Base-by-base conservation (phyloP, 2,329 filamentous ascomycete species). In the Dactylellina cionopaga region DNA sequence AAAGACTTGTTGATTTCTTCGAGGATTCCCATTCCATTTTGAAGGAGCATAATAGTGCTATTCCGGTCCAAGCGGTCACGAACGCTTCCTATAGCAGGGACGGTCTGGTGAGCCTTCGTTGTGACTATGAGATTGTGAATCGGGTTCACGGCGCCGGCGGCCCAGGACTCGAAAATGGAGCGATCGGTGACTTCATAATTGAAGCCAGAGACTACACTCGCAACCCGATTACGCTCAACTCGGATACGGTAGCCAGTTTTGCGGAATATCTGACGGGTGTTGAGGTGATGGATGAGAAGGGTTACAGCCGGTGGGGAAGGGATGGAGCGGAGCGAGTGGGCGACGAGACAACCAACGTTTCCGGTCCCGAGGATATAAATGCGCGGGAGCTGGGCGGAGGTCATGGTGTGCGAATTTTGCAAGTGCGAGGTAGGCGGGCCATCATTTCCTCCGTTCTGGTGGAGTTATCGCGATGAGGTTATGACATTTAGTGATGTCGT, bases 21-120 rank as follows among this genome's bases (percentile, higher is more conserved):
- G n/a, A 92, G 83, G 1, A 92, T 83, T 0, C 95, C 94, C 80
- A 98, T 86, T 0, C 93, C 92, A 74, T 94, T 91, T 64, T 92
- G 90, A 63, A 96, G 80, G 62, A 96, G 85, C 69, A 90, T 87
- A 5, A 96, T 85, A 0, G 91, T 90, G 0, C 90, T 92, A 25
- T 87, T 82, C 1, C 85, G 82, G 43, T 86, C 84, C n/a, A 96
- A 81, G 7, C 91, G 86, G 74, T 87, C 84, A 1, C 88, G 84
- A 56, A 96, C 86, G 0, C 85, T 80, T 5, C 85, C 82, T 11
- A 96, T 80, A 39, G 90, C 89, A 0, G 84, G 81, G n/a, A 91
- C 79, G 0, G 91, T 90, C 35, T 86, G 81, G 1, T 86, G 82
- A 0, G 92, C 87, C 80, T 96, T 97, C 27, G 89, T 91, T 1